Conservation (phyloP, 164 flowering plant species). For the Vitis amurensis region DNA sequence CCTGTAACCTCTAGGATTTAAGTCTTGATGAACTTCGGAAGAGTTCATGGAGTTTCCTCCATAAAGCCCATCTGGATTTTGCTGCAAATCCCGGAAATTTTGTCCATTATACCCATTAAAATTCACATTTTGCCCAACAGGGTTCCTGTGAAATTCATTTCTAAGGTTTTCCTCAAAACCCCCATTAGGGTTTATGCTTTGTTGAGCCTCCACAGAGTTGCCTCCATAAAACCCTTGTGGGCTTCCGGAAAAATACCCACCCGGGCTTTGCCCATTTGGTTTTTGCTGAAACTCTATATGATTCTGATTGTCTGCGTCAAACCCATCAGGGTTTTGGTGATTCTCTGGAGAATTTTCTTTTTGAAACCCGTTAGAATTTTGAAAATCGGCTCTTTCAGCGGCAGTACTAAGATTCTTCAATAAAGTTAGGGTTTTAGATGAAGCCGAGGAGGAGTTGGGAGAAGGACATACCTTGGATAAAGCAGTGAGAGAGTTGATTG, state of each 20-base stretch:
- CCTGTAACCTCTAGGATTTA: background rate
- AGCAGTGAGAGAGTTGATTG: slow-evolving; percentile 17
- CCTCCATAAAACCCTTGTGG: background rate
- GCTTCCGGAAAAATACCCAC: background rate
- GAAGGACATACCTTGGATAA: slow-evolving; percentile 24
- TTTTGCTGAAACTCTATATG: slow-evolving; percentile 9
- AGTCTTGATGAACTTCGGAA: background rate
- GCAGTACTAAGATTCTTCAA: slow-evolving; percentile 3
- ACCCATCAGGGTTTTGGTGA: slow-evolving; percentile 13
- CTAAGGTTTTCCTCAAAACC: slow-evolving; percentile 5
- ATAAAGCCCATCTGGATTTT: background rate
- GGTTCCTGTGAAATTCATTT: slow-evolving; percentile 10
- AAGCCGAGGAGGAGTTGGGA: background rate
- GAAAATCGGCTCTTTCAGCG: background rate
- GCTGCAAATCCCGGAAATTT: background rate
- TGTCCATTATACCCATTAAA: slow-evolving; percentile 10
- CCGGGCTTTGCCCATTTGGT: slow-evolving; percentile 1
- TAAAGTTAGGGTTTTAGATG: background rate
- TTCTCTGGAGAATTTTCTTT: slow-evolving; percentile 2
- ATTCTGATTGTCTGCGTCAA: slow-evolving; percentile 11
- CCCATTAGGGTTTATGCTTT: slow-evolving; percentile 7
- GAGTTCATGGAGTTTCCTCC: background rate
- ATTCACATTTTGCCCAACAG: slow-evolving; percentile 13
- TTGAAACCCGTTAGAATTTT: background rate
- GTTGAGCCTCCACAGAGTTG: too few species aligned